Percentiles rank a stretch among this genome's conserved stretches.
These are phyloP conservation scores for Euphrasia confusa DNA, from an alignment of 257 asterid genomes.

Conservation along the genomic window DNA sequence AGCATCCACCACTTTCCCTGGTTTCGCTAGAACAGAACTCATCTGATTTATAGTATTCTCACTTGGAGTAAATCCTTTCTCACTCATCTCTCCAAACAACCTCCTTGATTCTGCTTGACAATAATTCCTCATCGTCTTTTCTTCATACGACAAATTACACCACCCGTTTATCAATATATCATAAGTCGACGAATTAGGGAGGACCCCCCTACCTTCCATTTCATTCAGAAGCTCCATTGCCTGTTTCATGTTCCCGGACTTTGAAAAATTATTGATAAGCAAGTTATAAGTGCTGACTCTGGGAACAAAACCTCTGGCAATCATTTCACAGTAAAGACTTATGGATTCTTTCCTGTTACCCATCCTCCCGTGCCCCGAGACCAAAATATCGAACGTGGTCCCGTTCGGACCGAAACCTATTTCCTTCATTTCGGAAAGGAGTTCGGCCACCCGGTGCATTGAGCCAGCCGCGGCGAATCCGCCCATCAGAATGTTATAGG, in stretches of 20 bases:
- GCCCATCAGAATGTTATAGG: conserved; percentile 67
- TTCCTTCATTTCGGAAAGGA: conserved; percentile 59
- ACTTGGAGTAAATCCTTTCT: conserved; percentile 53
- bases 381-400: conserved; percentile 59
- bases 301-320: conserved; percentile 74
- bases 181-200: conserved; percentile 71
- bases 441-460: conserved; percentile 41
- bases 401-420: conserved; percentile 53
- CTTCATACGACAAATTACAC: conserved; percentile 58
- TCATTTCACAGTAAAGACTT: conserved; percentile 84
- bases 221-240: conserved; percentile 83
- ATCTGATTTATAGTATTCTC: conserved; percentile 55
- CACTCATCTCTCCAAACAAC: conserved; percentile 72
- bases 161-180: conserved; percentile 79
- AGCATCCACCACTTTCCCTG: conserved; percentile 69
- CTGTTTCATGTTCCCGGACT: conserved; percentile 78
- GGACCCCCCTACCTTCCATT: conserved; percentile 65
- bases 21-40: conserved; percentile 62
- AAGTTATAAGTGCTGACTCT: conserved; percentile 66
- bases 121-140: conserved; percentile 40
- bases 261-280: conserved; percentile 68
- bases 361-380: conserved; percentile 63
- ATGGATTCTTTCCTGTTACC: conserved; percentile 79
- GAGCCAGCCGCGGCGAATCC: conserved; percentile 51
- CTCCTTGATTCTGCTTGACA: conserved; percentile 61